Evolutionary conservation across 2,329 filamentous ascomycete genomes (phyloP), one percentile per base, ranked within the genome.

Genomic region (Phaeosphaeriaceae sp.): DNA sequence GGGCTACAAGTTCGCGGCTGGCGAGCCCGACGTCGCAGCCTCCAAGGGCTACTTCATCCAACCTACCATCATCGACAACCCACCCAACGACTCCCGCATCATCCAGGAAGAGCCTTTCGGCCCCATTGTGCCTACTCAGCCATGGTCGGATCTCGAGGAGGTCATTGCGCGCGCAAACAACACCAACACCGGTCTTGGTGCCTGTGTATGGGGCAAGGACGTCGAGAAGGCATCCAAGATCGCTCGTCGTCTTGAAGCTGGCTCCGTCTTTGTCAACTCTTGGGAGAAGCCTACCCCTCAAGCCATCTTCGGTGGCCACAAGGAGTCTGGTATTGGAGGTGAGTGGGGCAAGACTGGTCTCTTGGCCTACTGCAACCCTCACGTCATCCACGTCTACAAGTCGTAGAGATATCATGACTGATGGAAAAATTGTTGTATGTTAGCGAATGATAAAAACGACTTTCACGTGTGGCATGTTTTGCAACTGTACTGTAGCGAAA

Each of bases 321-420:
- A 93, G 80, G 86, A 92, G 79, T 87, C 83, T 24, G 91, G 92
- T 61, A 90, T 93, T 56, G 91, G 91, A 46, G 87, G 90, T 56
- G 92, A 96, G 77, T 82, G 79, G 80, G 74, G 74, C 48, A 76
- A 66, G 62, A 75, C 73, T 33, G 81, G 81, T 50, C 67, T 82
- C 54, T 74, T 82, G 58, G 76, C 80, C 6, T 82, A 81, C 68
- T 80, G 77, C 74, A 83, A 83, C 63, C 75, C 80, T 17, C 81
- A 80, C 51, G 80, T 81, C 24, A 76, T 82, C 33, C 80, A 82
- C 65, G 72, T 79, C 20, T 82, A 82, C 70, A 82, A 82, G 78
- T 65, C 61, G 13, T 71, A 62, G 53, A 21, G 21, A 3, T 21
- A 13, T 48, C 6, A 9, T 22, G 50, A 44, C 13, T 42, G 4